Conservation (phyloP, 2,329 filamentous ascomycete genomes). For the Aureobasidium sp. region DNA sequence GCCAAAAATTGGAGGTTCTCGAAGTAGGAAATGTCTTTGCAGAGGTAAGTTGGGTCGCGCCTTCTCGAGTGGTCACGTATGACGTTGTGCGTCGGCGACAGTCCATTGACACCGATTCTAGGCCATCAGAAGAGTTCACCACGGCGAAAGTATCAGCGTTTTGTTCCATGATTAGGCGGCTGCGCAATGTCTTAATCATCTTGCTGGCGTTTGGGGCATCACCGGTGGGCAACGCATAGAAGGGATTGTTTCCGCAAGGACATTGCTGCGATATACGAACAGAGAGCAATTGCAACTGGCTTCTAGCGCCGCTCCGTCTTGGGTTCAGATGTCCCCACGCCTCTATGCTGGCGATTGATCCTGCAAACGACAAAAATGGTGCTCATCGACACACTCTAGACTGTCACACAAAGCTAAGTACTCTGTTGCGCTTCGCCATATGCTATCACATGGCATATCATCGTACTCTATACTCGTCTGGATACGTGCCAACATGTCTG, state of each 20-base stretch:
- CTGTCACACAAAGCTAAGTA: no score
- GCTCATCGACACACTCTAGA: neutral
- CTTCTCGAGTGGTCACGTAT: neutral
- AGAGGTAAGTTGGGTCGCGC: slow-evolving; percentile 51
- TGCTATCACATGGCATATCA: no score
- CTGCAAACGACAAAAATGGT: no score
- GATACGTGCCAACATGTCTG: no score
- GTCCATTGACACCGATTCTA: slow-evolving; percentile 25
- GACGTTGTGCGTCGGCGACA: slow-evolving; percentile 16
- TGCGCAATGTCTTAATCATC: neutral
- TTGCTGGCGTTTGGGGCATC: slow-evolving; percentile 8
- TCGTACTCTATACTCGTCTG: no score
- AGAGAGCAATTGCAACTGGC: slow-evolving; percentile 10
- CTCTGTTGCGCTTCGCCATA: no score
- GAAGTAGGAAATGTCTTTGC: slow-evolving; percentile 86
- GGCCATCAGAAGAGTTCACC: slow-evolving; percentile 90
- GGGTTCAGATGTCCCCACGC: neutral
- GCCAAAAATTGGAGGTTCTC: slow-evolving; percentile 83
- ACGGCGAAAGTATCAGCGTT: slow-evolving; percentile 95
- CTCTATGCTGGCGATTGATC: neutral
- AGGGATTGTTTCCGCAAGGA: slow-evolving; percentile 6
- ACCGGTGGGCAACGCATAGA: slow-evolving; percentile 2
- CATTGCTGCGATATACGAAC: slow-evolving; percentile 12
- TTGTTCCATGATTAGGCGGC: slow-evolving; percentile 59
- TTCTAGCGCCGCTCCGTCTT: neutral